Conservation (phyloP, 1,139 yeast species). For the Scheffersomyces insectosa region DNA sequence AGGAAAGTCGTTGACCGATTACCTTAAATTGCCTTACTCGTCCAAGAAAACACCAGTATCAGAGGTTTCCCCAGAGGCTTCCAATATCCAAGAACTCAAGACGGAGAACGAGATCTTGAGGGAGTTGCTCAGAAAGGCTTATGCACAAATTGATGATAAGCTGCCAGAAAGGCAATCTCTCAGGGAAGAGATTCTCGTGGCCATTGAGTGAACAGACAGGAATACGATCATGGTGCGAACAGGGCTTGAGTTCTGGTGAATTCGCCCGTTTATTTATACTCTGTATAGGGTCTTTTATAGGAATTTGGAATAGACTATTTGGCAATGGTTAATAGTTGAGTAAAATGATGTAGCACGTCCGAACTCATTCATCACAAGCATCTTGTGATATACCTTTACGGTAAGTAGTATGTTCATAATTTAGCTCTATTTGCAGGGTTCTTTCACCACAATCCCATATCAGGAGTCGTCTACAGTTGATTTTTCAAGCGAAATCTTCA, state of each 20-base stretch:
- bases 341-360: too few relatives aligned
- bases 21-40: slow-evolving; percentile 26
- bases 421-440: too few relatives aligned
- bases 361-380: too few relatives aligned
- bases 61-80: slow-evolving; percentile 15
- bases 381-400: too few relatives aligned
- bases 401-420: too few relatives aligned
- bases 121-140: slow-evolving; percentile 27
- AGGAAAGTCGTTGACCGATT: slow-evolving; percentile 24
- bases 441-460: too few relatives aligned
- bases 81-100: slow-evolving; percentile 11
- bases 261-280: slow-evolving; percentile 2
- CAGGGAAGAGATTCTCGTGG: not conserved
- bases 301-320: too few relatives aligned
- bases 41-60: slow-evolving; percentile 6
- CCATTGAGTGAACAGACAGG: not conserved
- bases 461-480: too few relatives aligned
- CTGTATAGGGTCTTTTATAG: slow-evolving; percentile 1
- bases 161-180: slow-evolving; percentile 6
- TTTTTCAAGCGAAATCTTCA: too few relatives aligned
- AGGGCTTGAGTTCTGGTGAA: slow-evolving; percentile 5
- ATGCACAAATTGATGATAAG: slow-evolving; percentile 20
- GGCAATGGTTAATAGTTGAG: too few relatives aligned
- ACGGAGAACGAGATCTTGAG: slow-evolving; percentile 28
- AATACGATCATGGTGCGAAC: slow-evolving; percentile 12